Percentiles rank a stretch among this genome's conserved stretches.
These are phyloP conservation scores for Hypoxylon crocopeplum DNA, from an alignment of 495 filamentous ascomycete species.

Conservation along the genomic window DNA sequence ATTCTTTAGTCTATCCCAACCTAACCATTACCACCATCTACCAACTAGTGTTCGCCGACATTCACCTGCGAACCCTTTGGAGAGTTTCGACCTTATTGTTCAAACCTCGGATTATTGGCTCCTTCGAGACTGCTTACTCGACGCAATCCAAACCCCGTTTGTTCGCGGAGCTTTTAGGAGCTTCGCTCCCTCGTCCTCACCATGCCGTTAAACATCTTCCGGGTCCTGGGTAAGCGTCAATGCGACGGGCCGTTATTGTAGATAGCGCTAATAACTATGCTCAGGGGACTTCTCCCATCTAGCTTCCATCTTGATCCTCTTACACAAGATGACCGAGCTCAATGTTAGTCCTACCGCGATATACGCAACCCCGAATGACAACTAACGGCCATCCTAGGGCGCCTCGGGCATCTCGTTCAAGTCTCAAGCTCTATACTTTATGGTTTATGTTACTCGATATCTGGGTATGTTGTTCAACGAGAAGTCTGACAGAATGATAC, in stretches of 20 bases:
- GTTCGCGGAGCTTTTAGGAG: constrained; percentile 25
- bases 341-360: constrained; percentile 64
- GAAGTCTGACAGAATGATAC: constrained; percentile 4
- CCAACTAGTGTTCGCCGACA: not conserved
- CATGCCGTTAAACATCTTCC: constrained; percentile 84
- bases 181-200: constrained; percentile 40
- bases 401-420: constrained; percentile 98
- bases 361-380: constrained; percentile 1
- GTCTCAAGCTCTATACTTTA: constrained; percentile 89
- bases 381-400: constrained; percentile 66
- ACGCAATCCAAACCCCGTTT: not conserved
- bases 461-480: constrained; percentile 62
- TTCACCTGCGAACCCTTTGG: constrained; percentile 25
- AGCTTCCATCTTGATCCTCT: constrained; percentile 88
- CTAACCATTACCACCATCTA: constrained; percentile 1
- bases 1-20: too few relatives aligned
- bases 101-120: too few relatives aligned
- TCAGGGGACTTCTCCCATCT: constrained; percentile 94
- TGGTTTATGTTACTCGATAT: constrained; percentile 93
- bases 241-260: not conserved
- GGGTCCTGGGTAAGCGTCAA: constrained; percentile 72
- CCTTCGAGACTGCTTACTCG: too few relatives aligned
- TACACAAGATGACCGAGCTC: constrained; percentile 93
- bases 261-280: constrained; percentile 12
- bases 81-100: too few relatives aligned